Conservation (phyloP, 257 asterid genomes). For the Solanum neorickii region DNA sequence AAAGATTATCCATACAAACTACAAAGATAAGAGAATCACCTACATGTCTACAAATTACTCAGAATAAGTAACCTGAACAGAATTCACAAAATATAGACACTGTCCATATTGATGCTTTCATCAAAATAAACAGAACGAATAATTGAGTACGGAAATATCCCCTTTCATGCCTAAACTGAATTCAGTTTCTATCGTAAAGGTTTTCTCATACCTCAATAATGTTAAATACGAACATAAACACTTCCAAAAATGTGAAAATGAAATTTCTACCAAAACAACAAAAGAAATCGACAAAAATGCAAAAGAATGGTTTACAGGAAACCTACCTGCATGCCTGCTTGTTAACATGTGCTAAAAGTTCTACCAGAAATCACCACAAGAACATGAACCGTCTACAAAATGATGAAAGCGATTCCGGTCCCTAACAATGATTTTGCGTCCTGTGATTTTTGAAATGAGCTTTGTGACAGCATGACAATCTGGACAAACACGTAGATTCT, state of each 20-base stretch:
- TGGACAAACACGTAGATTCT: conserved; percentile 20
- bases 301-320: neutral
- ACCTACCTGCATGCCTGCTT: neutral
- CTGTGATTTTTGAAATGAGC: conserved; percentile 16
- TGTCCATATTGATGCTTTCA: neutral
- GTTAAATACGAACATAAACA: neutral
- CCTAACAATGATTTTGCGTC: conserved; percentile 16
- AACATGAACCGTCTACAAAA: conserved; percentile 14
- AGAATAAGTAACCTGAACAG: neutral
- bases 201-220: neutral
- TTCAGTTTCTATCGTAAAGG: neutral
- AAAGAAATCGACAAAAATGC: neutral
- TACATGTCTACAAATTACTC: neutral
- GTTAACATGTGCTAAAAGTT: neutral
- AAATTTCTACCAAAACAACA: neutral
- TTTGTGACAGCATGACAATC: conserved; percentile 22
- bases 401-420: conserved; percentile 22
- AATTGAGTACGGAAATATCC: neutral
- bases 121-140: neutral
- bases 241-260: neutral
- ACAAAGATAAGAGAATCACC: neutral
- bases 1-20: neutral
- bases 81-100: neutral
- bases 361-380: conserved; percentile 22
- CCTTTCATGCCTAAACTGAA: neutral